These are phyloP conservation scores for Plasmodium vinckei DNA, from an alignment of 169 alveolate genomes.

Conservation along the genomic window DNA sequence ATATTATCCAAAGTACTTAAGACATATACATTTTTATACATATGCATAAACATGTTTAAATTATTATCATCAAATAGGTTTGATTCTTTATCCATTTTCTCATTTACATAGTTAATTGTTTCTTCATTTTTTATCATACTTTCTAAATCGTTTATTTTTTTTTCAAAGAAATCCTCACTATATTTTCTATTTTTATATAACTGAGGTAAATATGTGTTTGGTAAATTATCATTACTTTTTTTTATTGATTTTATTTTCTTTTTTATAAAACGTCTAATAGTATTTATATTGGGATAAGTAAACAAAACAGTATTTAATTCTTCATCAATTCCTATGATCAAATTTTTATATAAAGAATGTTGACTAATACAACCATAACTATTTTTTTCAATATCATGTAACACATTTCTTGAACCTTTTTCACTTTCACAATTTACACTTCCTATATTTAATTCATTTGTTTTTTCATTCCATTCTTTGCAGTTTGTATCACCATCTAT, in stretches of 20 bases:
- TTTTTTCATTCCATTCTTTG: not conserved
- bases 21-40: constrained; percentile 51
- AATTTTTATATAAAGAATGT: constrained; percentile 43
- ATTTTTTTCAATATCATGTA: not conserved
- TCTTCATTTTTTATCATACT: not conserved
- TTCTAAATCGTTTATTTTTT: not conserved
- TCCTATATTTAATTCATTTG: not conserved
- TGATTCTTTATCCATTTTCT: not conserved
- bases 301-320: constrained; percentile 18
- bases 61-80: constrained; percentile 49
- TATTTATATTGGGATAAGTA: constrained; percentile 35
- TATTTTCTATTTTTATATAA: constrained; percentile 34
- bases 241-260: constrained; percentile 47
- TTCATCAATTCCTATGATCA: constrained; percentile 29
- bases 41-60: constrained; percentile 49
- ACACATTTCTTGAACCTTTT: not conserved
- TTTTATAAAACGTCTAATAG: constrained; percentile 35
- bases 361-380: constrained; percentile 17
- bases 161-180: not conserved
- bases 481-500: not conserved
- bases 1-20: constrained; percentile 15
- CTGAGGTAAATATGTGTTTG: constrained; percentile 54
- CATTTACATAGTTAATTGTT: not conserved
- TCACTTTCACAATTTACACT: not conserved
- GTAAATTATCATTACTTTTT: constrained; percentile 20